Evolutionary conservation across 2,329 filamentous ascomycete genomes (phyloP), one percentile per base, ranked within the genome.

Genomic region (Fusarium vanettenii): DNA sequence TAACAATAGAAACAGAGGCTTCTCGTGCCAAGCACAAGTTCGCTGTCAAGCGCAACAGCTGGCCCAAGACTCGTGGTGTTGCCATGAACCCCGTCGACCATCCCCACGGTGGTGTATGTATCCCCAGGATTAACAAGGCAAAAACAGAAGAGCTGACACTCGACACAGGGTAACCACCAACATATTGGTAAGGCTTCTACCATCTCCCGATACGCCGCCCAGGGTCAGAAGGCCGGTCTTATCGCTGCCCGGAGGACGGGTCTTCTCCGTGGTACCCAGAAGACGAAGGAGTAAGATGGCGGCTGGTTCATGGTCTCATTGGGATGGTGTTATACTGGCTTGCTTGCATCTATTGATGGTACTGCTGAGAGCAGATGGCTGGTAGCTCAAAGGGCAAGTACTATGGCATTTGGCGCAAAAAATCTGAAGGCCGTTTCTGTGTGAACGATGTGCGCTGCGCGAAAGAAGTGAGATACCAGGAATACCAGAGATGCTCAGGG

Each of bases 1-100:
- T 90, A 81, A 90, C 79, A 31, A 48, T 39, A 67, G 31, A 59
- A 52, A 88, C 90, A 94, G 92, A 99, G 96, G 97, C 97, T 84
- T 98, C 96, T 84, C 95, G 97, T 86, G 97, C 97, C 85, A 99
- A 98, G 95, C 96, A 98, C 87, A 99, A 99, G 94, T 99, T 98
- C 90, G 95, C 95, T 82, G 97, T 98, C 90, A 99, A 99, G 95
- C 95, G 97, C 86, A 98, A 99, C 95, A 96, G 92, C 86, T 99
- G 97, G 97, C 97, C 97, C 89, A 98, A 97, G 94, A 99, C 97
- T 92, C 96, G 97, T 97, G 97, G 97, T 98, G 97, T 99, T 93
- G 97, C 97, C 89, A 99, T 99, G 97, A 99, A 99, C 91, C 97
- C 97, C 84, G 97, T 99, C 84, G 97, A 99, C 90, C 97, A 99